Conservation (phyloP, 208 protist genomes). For the Trypanosoma boissoni region DNA sequence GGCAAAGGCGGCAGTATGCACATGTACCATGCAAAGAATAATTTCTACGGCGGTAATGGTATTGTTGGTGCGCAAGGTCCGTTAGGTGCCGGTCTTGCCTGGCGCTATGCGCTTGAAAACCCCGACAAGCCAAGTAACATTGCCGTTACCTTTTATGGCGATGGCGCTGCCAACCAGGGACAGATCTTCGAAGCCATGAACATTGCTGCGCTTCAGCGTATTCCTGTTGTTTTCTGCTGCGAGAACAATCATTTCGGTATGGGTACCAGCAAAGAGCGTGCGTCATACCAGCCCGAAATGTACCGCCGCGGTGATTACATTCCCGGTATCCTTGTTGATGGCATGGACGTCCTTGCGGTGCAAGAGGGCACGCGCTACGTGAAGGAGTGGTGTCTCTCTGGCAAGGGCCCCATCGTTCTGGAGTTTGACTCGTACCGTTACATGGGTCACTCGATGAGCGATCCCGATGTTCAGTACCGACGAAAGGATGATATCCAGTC, state of each 20-base stretch:
- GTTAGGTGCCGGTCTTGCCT: conserved; percentile 95
- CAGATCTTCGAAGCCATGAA: conserved; percentile 98
- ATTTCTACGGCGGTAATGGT: conserved; percentile 98
- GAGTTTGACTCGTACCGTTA: conserved; percentile 97
- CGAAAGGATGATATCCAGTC: conserved; percentile 93
- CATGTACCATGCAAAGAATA: conserved; percentile 92
- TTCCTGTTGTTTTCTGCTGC: conserved; percentile 95
- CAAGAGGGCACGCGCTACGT: conserved; percentile 90
- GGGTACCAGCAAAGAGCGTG: conserved; percentile 93
- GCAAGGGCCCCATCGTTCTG: conserved; percentile 94
- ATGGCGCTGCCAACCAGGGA: conserved; percentile 98
- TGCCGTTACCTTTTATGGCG: conserved; percentile 94
- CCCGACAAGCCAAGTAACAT: conserved; percentile 84
- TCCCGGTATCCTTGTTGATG: conserved; percentile 95
- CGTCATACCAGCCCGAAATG: conserved; percentile 90
- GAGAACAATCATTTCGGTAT: conserved; percentile 99
- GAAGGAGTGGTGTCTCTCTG: conserved; percentile 72
- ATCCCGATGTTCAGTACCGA: conserved; percentile 97
- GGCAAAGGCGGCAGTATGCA: conserved; percentile 98
- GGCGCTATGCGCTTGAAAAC: conserved; percentile 83
- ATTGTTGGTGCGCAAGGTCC: conserved; percentile 97
- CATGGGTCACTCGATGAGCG: conserved; percentile 98
- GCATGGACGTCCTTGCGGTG: conserved; percentile 97
- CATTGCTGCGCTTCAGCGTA: conserved; percentile 97
- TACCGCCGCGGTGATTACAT: conserved; percentile 97